Evolutionary conservation across 1,139 yeast species (phyloP).

Genomic region (Wickerhamiella infanticola): DNA sequence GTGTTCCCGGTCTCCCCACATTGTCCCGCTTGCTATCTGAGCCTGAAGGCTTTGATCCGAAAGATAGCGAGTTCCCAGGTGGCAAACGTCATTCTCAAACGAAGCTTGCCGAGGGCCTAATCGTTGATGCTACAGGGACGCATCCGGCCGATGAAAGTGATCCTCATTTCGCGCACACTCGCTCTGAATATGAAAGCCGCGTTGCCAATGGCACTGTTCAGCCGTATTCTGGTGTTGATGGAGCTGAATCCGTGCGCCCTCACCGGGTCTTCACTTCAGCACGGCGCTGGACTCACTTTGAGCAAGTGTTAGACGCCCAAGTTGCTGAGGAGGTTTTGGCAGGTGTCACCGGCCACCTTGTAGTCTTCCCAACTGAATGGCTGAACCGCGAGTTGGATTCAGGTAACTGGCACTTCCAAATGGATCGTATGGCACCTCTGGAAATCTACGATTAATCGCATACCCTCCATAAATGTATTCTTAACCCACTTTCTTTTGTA

Average conservation of each 20-base stretch:
- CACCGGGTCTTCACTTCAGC: not conserved
- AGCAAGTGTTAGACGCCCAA: slow-evolving; percentile 51
- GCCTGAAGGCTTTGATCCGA: slow-evolving; percentile 3
- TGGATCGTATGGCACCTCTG: slow-evolving; percentile 88
- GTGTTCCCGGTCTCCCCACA: slow-evolving; percentile 7
- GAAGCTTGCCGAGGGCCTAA: not conserved
- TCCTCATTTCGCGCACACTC: not conserved
- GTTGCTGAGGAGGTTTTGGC: slow-evolving; percentile 61
- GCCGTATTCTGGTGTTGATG: not conserved
- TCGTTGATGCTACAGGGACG: not conserved
- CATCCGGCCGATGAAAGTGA: slow-evolving; percentile 2
- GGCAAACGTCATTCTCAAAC: not conserved
- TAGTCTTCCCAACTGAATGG: slow-evolving; percentile 87
- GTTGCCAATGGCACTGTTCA: not conserved
- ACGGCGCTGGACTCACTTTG: slow-evolving; percentile 17
- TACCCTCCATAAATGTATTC: not conserved
- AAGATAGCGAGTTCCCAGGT: slow-evolving; percentile 2
- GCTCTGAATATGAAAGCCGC: not conserved
- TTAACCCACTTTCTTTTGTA: too few species aligned
- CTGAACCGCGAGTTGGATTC: slow-evolving; percentile 62
- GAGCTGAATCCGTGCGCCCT: not conserved
- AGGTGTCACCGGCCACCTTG: slow-evolving; percentile 79
- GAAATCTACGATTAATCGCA: slow-evolving; percentile 63
- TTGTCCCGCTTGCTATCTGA: not conserved
- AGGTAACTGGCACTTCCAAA: slow-evolving; percentile 88